Evolutionary conservation across 257 asterid species (phyloP), one percentile per base, ranked within the genome.

Genomic region (Lantana camara): DNA sequence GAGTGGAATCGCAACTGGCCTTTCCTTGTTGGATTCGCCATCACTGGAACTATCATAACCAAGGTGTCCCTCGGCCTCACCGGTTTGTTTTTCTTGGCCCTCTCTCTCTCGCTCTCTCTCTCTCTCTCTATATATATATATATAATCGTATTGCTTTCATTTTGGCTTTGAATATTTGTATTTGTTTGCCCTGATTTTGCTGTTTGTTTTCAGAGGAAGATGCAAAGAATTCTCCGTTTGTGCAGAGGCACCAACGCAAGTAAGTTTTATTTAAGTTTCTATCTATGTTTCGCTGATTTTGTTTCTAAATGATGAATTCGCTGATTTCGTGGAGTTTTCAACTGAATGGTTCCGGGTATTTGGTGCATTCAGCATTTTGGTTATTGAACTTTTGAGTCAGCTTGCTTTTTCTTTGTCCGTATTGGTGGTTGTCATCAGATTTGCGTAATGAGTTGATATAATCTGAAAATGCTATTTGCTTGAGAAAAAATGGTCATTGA

Each of bases 21-120:
- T 20, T 71, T 71, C 66, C 76, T 71, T 19, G 71, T 71, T 3
- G 76, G 76, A 55, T 71, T 71, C 13, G 66, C 66, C 41, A 34
- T 63, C 40, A 71, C 76, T 1, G 76, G 76, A 11, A 14, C 64
- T 46, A 22, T 71, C 13, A 56, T 80, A 69, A 80, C 85, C 23
- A 80, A 80, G 77, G 2, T 80, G 2, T 70, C 85, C 21, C 78
- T 76, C 56, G 46, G 76, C 44, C 82, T 80, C 63, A 80, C 82
- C 11, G 85, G 85, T 79, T 41, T 32, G 75, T 72, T 12, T n/a
- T 62, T 22, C 19, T n/a, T n/a, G n/a, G 0, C 30, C 12, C 30
- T 9, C 19, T 29, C n/a, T 44, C 21, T 44, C 16, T n/a, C n/a
- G 32, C 15, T 15, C 21, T 55, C 9, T 52, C 4, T 6, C 55